phyloP scores from a whole-genome alignment of 2,329 filamentous ascomycete species.

The Venturia carpophila region DNA sequence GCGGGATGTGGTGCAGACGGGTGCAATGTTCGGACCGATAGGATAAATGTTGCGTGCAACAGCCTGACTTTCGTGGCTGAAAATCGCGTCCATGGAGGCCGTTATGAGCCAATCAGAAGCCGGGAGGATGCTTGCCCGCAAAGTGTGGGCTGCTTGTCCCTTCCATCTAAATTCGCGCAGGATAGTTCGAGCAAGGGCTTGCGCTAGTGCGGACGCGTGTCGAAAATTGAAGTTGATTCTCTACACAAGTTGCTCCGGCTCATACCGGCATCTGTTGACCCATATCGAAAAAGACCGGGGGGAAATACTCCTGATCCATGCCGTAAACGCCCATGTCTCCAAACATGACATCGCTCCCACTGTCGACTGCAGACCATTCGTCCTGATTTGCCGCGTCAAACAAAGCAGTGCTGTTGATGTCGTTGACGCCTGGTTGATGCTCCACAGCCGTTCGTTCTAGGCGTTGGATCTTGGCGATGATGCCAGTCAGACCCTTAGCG shows the following conservation, averaged over 20 bases:
- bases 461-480: slow-evolving; percentile 16
- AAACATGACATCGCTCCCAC: slow-evolving; percentile 16
- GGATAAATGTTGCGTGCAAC: background rate
- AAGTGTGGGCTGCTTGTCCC: background rate
- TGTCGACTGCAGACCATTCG: slow-evolving; percentile 16
- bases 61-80: background rate
- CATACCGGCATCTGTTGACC: slow-evolving; percentile 16
- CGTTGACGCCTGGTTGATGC: background rate
- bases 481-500: slow-evolving; percentile 12
- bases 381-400: slow-evolving; percentile 7
- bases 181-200: background rate
- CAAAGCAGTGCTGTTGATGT: background rate
- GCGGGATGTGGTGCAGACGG: background rate
- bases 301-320: slow-evolving; percentile 16
- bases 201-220: background rate
- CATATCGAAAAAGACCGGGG: slow-evolving; percentile 17
- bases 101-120: background rate
- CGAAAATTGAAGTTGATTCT: background rate
- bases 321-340: slow-evolving; percentile 15
- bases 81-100: background rate
- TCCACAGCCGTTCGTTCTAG: background rate
- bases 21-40: background rate
- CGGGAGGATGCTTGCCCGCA: background rate
- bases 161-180: background rate
- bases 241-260: slow-evolving; percentile 9